Percentiles rank a stretch among this genome's conserved stretches.
phyloP scores from a whole-genome alignment of 805 yeast species.

The Kodamaea jinghongensis region DNA sequence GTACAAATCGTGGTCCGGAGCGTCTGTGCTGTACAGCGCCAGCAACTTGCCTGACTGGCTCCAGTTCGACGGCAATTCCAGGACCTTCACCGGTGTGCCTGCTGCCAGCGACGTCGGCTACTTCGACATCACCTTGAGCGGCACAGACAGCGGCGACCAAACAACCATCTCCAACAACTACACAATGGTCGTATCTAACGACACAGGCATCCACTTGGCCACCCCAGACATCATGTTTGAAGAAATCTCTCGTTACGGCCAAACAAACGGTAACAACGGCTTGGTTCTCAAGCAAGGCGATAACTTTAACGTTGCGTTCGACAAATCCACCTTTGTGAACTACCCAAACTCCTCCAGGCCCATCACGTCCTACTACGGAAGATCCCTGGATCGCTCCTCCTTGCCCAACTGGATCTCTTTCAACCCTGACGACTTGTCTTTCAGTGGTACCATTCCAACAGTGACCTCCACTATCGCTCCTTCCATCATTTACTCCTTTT shows the following conservation, averaged over 20 bases:
- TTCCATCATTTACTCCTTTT: constrained; percentile 64
- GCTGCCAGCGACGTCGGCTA: constrained; percentile 41
- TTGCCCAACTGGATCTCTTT: constrained; percentile 88
- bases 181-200: constrained; percentile 56
- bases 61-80: constrained; percentile 56
- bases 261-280: constrained; percentile 73
- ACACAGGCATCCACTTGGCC: constrained; percentile 52
- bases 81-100: constrained; percentile 73
- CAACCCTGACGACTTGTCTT: constrained; percentile 58
- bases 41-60: constrained; percentile 75
- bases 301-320: constrained; percentile 62
- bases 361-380: constrained; percentile 72
- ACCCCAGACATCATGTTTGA: constrained; percentile 43
- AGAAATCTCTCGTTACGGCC: constrained; percentile 62
- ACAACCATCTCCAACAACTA: constrained; percentile 46
- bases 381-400: constrained; percentile 78
- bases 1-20: constrained; percentile 40
- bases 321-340: constrained; percentile 53
- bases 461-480: constrained; percentile 89
- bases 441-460: constrained; percentile 85
- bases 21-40: constrained; percentile 53
- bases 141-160: constrained; percentile 59
- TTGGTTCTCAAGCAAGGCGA: constrained; percentile 72
- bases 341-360: constrained; percentile 43
- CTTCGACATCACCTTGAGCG: constrained; percentile 52